A percentile compares a stretch with the other conserved stretches of the same genome.
phyloP scores from a whole-genome alignment of 108 stramenopile genomes.

The Nitzschia putrida region DNA sequence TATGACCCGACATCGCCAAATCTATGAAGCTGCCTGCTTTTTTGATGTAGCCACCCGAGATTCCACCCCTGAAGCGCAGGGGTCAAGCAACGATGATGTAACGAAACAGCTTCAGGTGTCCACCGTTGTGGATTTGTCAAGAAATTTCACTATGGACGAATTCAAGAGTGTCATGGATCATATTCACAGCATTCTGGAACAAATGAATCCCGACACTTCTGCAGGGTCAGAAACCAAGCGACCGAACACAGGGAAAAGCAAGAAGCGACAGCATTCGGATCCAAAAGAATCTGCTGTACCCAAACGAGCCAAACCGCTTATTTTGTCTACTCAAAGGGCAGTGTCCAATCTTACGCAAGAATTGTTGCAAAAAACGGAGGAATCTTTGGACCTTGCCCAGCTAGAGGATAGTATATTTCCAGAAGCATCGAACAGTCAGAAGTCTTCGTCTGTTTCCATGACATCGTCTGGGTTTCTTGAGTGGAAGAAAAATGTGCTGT shows the following conservation, averaged over 20 bases:
- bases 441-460: background rate
- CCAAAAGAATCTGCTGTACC: background rate
- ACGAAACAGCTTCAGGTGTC: conserved; percentile 5
- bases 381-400: background rate
- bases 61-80: background rate
- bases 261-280: background rate
- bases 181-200: background rate
- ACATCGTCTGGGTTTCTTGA: conserved; percentile 6
- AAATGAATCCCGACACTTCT: background rate
- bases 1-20: conserved; percentile 30
- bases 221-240: background rate
- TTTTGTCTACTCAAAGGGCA: background rate
- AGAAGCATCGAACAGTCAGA: background rate
- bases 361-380: background rate
- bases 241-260: background rate
- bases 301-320: background rate
- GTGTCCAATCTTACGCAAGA: background rate
- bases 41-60: conserved; percentile 43
- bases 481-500: conserved; percentile 1
- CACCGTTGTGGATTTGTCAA: conserved; percentile 12
- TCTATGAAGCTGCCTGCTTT: conserved; percentile 72
- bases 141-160: conserved; percentile 9
- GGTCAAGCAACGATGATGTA: background rate
- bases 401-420: conserved; percentile 6
- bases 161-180: conserved; percentile 12